Evolutionary conservation across 192 early-diverging fungal species (phyloP).

Genomic region (Rhizophagus sp.): DNA sequence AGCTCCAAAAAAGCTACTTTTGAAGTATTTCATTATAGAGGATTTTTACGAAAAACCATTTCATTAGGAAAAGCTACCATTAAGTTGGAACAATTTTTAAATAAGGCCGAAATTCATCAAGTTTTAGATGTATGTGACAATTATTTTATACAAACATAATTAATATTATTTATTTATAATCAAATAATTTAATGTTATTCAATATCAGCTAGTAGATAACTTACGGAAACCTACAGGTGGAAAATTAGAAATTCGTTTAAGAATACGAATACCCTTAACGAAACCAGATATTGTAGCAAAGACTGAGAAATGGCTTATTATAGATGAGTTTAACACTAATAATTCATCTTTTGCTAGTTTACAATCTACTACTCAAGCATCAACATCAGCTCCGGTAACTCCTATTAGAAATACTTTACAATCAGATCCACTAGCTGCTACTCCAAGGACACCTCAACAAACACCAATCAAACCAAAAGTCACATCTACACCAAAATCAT

Average conservation of each 20-base stretch:
- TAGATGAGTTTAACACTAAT: conserved; percentile 50
- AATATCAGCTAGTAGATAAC: conserved; percentile 26
- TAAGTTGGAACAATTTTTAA: conserved; percentile 56
- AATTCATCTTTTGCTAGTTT: conserved; percentile 30
- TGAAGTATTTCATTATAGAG: conserved; percentile 67
- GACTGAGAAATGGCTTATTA: conserved; percentile 65
- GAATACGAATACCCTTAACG: conserved; percentile 59
- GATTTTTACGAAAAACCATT: conserved; percentile 55
- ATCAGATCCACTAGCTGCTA: not conserved
- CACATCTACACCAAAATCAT: not conserved
- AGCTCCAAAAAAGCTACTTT: conserved; percentile 70
- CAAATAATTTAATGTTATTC: conserved; percentile 14
- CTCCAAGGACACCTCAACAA: not conserved
- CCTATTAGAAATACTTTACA: not conserved
- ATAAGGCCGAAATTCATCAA: conserved; percentile 66
- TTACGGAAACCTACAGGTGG: conserved; percentile 64
- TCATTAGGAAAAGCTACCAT: conserved; percentile 62
- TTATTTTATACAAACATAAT: not conserved
- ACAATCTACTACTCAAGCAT: conserved; percentile 18
- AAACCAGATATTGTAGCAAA: conserved; percentile 59
- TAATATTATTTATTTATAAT: conserved; percentile 7
- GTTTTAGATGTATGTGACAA: conserved; percentile 56
- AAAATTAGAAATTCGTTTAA: conserved; percentile 64
- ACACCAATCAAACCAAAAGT: too few species aligned
- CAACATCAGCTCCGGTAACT: not conserved